phyloP scores from a whole-genome alignment of 495 filamentous ascomycete species.

The Trypethelium eluteriae region DNA sequence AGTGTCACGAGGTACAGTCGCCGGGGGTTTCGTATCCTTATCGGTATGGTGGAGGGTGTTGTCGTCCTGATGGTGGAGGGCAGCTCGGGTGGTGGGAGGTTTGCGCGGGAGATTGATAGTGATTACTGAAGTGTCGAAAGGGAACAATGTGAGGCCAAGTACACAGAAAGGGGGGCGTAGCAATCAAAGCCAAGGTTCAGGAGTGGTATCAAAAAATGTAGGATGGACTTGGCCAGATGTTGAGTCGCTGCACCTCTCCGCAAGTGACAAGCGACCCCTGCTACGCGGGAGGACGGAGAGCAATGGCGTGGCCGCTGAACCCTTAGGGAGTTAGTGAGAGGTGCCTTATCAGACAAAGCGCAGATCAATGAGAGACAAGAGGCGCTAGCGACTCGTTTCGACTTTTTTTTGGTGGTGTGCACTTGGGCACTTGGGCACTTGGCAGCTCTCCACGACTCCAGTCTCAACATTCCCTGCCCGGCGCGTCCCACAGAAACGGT shows the following conservation, averaged over 20 bases:
- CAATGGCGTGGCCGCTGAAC: neutral
- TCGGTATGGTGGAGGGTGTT: neutral
- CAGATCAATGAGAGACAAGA: neutral
- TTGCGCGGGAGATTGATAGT: neutral
- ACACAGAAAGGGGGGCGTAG: neutral
- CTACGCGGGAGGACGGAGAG: neutral
- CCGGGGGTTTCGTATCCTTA: neutral
- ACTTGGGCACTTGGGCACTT: neutral
- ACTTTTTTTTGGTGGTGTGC: neutral
- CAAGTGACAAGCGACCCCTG: neutral
- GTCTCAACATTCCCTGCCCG: neutral
- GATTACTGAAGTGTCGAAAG: neutral
- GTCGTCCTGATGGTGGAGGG: neutral
- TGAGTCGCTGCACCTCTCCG: neutral
- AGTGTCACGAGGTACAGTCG: neutral
- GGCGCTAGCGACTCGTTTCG: neutral
- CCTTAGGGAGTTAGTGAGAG: too few relatives aligned
- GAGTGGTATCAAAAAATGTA: neutral
- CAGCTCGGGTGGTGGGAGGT: neutral
- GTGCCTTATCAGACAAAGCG: neutral
- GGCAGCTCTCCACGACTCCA: neutral
- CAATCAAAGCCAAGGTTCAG: neutral
- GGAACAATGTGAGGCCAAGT: neutral
- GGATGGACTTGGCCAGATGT: neutral
- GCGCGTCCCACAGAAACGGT: neutral